Evolutionary conservation across 306 rosid species (phyloP), one percentile per base, ranked within the genome.

Genomic region (Lathyrus tuberosus): DNA sequence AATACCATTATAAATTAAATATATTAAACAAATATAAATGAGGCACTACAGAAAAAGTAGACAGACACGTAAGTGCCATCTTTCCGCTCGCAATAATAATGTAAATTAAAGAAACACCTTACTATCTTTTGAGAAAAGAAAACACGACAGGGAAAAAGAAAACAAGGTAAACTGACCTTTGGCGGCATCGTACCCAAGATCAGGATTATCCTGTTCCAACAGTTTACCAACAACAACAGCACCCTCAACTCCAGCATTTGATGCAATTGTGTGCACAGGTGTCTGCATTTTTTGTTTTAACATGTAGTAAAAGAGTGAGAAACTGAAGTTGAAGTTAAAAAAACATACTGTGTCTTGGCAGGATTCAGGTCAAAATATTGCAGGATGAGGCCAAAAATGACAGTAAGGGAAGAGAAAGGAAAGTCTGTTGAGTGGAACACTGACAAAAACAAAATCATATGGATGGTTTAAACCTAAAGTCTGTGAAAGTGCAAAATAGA

Each of bases 241-340:
- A 40, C 99, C 99, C 81, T 94, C 99, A 46, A 88, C 99, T 75
- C 99, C 99, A 0, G 99, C 99, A 76, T 94, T 94, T 40, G 87
- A 69, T 31, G 99, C 99, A 61, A 94, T 94, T n/a, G 95, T 91
- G 78, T 91, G 80, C 51, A 87, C 99, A n/a, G 99, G 96, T 44
- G 95, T 86, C 97, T 94, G 87, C 72, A 79, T 46, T 71, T 28
- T 53, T 74, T 60, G 57, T 17, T 38, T 18, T 15, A 33, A 26
- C 20, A 15, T 8, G 20, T 9, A 37, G 17, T 28, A 47, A 49
- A 22, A 33, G 42, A 54, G 61, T 65, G 14, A 75, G 66, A 38
- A 65, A 49, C 37, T 42, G 11, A 41, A 28, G 6, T 52, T 24
- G n/a, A 6, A 63, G 66, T 28, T 22, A 22, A 43, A 20, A 22